Evolutionary conservation across 352 stramenopile species (phyloP).

Genomic region (Globisporangium recalcitrans): DNA sequence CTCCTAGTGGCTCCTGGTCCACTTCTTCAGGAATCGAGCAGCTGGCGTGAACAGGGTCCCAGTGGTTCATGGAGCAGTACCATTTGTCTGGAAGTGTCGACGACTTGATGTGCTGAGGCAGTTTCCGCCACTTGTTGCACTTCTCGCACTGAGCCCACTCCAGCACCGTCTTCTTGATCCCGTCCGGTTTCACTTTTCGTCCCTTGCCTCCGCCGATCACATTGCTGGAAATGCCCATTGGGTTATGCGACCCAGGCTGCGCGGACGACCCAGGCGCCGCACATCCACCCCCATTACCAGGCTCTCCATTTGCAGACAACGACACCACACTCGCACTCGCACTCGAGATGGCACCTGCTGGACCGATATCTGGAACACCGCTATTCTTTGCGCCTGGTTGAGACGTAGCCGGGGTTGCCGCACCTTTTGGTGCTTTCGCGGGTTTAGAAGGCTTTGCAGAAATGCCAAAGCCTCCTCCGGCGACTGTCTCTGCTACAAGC

Average conservation of each 20-base stretch:
- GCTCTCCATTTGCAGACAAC: background rate
- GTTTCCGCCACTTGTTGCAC: constrained; percentile 95
- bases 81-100: constrained; percentile 92
- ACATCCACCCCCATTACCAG: background rate
- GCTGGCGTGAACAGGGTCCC: constrained; percentile 80
- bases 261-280: background rate
- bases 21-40: constrained; percentile 71
- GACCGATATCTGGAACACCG: background rate
- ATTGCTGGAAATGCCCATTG: constrained; percentile 1
- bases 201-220: constrained; percentile 12
- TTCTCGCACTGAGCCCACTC: constrained; percentile 96
- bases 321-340: background rate
- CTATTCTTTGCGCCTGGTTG: background rate
- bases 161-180: constrained; percentile 74
- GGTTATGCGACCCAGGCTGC: background rate
- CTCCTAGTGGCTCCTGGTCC: constrained; percentile 60
- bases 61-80: constrained; percentile 96
- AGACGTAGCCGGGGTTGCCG: background rate
- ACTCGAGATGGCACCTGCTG: background rate
- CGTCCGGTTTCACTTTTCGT: constrained; percentile 16
- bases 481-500: background rate
- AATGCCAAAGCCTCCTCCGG: background rate
- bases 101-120: constrained; percentile 89
- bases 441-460: constrained; percentile 7
- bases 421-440: constrained; percentile 11